These are phyloP conservation scores for Xanthoconium separans DNA, from an alignment of 1,284 basidiomycete species.

Conservation along the genomic window DNA sequence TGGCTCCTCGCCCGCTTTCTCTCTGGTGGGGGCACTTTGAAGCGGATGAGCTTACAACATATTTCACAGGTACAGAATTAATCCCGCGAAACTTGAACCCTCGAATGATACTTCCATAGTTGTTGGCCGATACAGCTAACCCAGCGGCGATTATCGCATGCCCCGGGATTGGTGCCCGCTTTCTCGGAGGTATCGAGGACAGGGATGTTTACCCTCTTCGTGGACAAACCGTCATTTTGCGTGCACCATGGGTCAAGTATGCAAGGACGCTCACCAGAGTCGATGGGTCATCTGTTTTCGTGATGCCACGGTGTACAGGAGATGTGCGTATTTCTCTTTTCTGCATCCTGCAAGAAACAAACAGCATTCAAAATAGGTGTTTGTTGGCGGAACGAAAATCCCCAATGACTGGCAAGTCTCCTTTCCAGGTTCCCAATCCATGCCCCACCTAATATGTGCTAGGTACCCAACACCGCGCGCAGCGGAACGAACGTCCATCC, in stretches of 20 bases:
- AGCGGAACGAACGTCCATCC: conserved; percentile 60
- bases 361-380: conserved; percentile 40
- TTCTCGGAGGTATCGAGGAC: conserved; percentile 81
- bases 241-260: conserved; percentile 70
- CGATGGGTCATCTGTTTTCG: conserved; percentile 59
- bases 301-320: conserved; percentile 68
- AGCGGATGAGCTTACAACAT: conserved; percentile 61
- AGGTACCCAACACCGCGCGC: conserved; percentile 59
- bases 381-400: conserved; percentile 64
- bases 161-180: conserved; percentile 60
- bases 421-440: background rate
- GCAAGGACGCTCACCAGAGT: conserved; percentile 53
- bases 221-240: conserved; percentile 82
- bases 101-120: conserved; percentile 8
- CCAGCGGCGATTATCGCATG: conserved; percentile 59
- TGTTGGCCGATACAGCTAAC: conserved; percentile 21
- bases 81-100: background rate
- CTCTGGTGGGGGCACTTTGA: conserved; percentile 54
- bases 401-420: conserved; percentile 59
- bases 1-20: conserved; percentile 68
- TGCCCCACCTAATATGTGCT: background rate
- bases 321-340: conserved; percentile 46
- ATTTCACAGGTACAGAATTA: conserved; percentile 48
- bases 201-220: conserved; percentile 72
- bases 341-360: background rate